Percentiles rank a stretch among this genome's conserved stretches.
Evolutionary conservation across 2,329 filamentous ascomycete species (phyloP).

Genomic region (Botrytis pseudocinerea): DNA sequence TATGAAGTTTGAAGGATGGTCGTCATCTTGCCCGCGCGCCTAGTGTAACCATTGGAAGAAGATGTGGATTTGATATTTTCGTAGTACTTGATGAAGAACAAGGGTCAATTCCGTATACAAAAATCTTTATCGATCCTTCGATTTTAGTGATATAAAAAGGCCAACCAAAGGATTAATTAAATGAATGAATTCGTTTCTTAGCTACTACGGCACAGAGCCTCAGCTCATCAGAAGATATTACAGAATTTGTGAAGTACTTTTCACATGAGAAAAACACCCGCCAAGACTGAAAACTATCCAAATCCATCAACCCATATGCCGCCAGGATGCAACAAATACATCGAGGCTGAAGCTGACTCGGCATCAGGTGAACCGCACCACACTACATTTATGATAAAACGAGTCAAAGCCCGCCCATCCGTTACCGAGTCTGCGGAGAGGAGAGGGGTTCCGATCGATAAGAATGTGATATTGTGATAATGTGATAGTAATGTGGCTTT

Average conservation of each 20-base stretch:
- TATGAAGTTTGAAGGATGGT: not conserved
- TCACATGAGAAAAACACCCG: not conserved
- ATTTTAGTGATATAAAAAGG: not conserved
- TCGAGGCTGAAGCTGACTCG: not conserved
- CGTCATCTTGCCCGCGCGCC: not conserved
- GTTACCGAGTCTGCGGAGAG: not conserved
- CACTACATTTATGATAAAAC: not conserved
- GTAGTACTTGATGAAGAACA: too few relatives aligned
- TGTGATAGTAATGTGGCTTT: not conserved
- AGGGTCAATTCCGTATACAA: not conserved
- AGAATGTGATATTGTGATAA: not conserved
- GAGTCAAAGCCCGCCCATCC: not conserved
- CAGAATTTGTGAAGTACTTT: not conserved
- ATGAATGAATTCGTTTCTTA: too few relatives aligned
- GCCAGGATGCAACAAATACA: not conserved
- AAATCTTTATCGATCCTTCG: not conserved
- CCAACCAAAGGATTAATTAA: too few relatives aligned
- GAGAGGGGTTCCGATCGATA: not conserved
- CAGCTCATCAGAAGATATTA: not conserved
- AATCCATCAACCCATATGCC: not conserved
- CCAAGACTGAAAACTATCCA: not conserved
- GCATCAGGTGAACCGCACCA: not conserved
- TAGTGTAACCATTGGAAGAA: not conserved
- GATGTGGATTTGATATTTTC: not conserved
- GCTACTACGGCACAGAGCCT: not conserved